Percentiles rank a stretch among this genome's conserved stretches.
Conservation (phyloP, 2,329 filamentous ascomycete species). For the Phaeosphaeria sp. region DNA sequence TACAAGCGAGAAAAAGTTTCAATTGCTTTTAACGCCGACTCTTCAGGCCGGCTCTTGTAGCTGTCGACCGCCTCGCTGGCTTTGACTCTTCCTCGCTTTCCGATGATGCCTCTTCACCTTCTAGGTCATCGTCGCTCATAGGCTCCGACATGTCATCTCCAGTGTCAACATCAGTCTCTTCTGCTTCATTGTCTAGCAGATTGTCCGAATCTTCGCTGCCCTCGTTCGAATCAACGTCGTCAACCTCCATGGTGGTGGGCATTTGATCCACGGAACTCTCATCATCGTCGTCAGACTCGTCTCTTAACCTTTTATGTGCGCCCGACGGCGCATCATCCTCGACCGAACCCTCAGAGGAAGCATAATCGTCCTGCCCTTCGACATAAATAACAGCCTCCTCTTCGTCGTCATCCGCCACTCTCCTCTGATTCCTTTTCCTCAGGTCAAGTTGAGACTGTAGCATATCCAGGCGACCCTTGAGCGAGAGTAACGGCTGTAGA, state of each 20-base stretch:
- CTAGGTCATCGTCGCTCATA: slow-evolving; percentile 54
- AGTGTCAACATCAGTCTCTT: slow-evolving; percentile 55
- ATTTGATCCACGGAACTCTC: slow-evolving; percentile 63
- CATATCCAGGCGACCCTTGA: slow-evolving; percentile 97
- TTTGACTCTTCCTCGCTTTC: slow-evolving; percentile 52
- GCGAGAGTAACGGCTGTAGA: slow-evolving; percentile 78
- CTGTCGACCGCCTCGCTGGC: slow-evolving; percentile 43
- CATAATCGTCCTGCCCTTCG: slow-evolving; percentile 75
- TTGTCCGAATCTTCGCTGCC: slow-evolving; percentile 64
- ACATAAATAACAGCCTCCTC: slow-evolving; percentile 83
- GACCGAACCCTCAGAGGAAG: slow-evolving; percentile 56
- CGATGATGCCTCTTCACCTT: slow-evolving; percentile 52
- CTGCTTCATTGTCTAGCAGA: slow-evolving; percentile 60
- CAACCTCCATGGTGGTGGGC: slow-evolving; percentile 57
- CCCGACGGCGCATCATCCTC: slow-evolving; percentile 22
- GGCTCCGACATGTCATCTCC: slow-evolving; percentile 56
- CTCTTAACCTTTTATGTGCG: slow-evolving; percentile 31
- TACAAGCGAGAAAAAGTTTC: background rate
- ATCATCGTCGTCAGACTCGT: slow-evolving; percentile 37
- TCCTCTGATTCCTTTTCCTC: slow-evolving; percentile 71
- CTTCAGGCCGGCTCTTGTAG: slow-evolving; percentile 37
- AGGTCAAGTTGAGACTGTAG: slow-evolving; percentile 87
- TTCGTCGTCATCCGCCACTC: slow-evolving; percentile 63
- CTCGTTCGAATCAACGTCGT: slow-evolving; percentile 51
- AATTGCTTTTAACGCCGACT: slow-evolving; percentile 31